Evolutionary conservation across 2,329 filamentous ascomycete species (phyloP).

Genomic region (Monosporascus sp.): DNA sequence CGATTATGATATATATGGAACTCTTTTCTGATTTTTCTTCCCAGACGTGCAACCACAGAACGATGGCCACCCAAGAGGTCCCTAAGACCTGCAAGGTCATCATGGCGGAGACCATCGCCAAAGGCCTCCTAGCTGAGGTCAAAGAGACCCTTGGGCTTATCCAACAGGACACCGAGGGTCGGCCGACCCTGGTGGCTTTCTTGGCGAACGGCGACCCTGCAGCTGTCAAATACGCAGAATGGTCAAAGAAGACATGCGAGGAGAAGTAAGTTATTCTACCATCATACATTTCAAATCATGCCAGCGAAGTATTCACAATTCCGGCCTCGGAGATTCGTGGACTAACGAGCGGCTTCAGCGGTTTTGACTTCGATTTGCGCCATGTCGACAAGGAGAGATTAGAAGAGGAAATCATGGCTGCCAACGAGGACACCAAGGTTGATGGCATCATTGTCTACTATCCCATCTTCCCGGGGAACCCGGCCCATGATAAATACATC

Average conservation of each 20-base stretch:
- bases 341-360: constrained; percentile 45
- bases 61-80: constrained; percentile 37
- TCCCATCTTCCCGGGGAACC: constrained; percentile 80
- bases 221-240: constrained; percentile 90
- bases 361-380: constrained; percentile 83
- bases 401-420: constrained; percentile 80
- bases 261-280: constrained; percentile 71
- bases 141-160: constrained; percentile 68
- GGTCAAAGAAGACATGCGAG: constrained; percentile 92
- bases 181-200: constrained; percentile 83
- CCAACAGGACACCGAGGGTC: constrained; percentile 45
- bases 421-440: constrained; percentile 71
- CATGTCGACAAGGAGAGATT: constrained; percentile 81
- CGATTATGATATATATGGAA: not conserved
- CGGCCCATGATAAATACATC: constrained; percentile 85
- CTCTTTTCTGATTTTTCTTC: not conserved
- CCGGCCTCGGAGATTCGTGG: not conserved
- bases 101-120: constrained; percentile 81
- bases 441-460: constrained; percentile 98
- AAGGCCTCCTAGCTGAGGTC: constrained; percentile 73
- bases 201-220: constrained; percentile 88
- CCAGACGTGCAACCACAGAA: constrained; percentile 10
- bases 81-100: constrained; percentile 86
- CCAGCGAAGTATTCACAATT: not conserved
- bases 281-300: not conserved